Conservation (phyloP, 768 basidiomycete genomes). For the Russula ochroleuca region DNA sequence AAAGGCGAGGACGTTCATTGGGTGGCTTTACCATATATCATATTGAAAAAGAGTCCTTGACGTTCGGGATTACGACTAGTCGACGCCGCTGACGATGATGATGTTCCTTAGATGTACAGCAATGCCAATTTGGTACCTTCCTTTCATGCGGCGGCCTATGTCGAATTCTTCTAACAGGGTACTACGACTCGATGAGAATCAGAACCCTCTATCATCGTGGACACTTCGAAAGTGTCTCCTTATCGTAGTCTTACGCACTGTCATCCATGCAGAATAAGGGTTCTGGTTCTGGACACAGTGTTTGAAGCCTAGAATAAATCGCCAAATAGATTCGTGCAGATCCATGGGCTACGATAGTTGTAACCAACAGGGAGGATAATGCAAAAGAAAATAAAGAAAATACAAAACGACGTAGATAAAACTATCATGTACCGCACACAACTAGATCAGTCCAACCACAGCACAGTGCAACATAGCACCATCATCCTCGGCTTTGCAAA, state of each 20-base stretch:
- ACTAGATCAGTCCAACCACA: neutral
- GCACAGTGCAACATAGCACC: neutral
- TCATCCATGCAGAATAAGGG: neutral
- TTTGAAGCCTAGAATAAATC: neutral
- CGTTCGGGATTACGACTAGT: neutral
- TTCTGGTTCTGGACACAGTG: neutral
- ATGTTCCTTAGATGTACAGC: neutral
- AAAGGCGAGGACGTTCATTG: neutral
- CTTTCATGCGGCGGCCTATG: too few species aligned
- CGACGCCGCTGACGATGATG: neutral
- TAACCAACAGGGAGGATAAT: neutral
- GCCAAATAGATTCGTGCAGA: conserved; percentile 1
- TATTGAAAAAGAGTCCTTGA: neutral
- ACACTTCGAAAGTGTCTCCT: neutral
- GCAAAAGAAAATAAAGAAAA: neutral
- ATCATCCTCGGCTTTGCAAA: neutral
- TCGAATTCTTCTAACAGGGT: neutral
- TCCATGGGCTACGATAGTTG: neutral
- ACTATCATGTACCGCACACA: neutral
- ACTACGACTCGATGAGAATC: neutral
- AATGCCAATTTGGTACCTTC: neutral
- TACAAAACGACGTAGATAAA: conserved; percentile 5
- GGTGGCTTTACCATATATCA: neutral
- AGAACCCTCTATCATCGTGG: neutral
- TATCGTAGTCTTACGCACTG: neutral